Base-by-base conservation (phyloP, 805 yeast species). In the Candida tallmaniae region DNA sequence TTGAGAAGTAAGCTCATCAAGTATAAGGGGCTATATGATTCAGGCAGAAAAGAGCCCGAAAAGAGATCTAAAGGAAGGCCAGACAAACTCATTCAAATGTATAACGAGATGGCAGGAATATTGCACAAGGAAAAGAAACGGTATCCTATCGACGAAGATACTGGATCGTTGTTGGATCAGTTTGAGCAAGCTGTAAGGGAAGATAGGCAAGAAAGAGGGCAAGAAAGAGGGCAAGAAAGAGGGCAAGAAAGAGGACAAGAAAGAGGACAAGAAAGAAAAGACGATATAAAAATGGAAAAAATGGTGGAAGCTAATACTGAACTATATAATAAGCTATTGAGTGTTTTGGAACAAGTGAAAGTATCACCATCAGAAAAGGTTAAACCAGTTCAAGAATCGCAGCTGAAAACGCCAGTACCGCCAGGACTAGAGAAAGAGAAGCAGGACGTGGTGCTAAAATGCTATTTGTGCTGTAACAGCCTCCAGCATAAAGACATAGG, bases 1-100 rank as follows among this genome's bases (percentile, higher is more conserved):
- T 45, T 63, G 19, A 46, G 67, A 14, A 50, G 48, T 18, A 63
- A 63, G 38, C 50, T 63, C 31, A 46, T 48, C 29, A 63, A 63
- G 46, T 63, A 63, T 32, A 60, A 60, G 42, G 42, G 38, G 6
- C 46, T 60, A n/a, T 59, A 59, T 34, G 60, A 55, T 6, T 46
- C 35, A 13, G 25, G 44, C 28, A 17, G 20, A 21, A 31, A 23
- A 23, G 34, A 7, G 13, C 3, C 14, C n/a, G 15, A 14, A 3
- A 17, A 18, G 5, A 24, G 7, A 26, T 14, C 17, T 5, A 17
- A 3, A n/a, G 11, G 11, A 21, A 25, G 10, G 10, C 26, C 33
- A 4, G 32, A 38, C 3, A 34, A 32, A 20, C 21, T 42, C 22
- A 30, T 39, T 10, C 19, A 26, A 11, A 29, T 42, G 31, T 42